Evolutionary conservation across 1,284 basidiomycete genomes (phyloP).

Genomic region (Abortiporus biennis): DNA sequence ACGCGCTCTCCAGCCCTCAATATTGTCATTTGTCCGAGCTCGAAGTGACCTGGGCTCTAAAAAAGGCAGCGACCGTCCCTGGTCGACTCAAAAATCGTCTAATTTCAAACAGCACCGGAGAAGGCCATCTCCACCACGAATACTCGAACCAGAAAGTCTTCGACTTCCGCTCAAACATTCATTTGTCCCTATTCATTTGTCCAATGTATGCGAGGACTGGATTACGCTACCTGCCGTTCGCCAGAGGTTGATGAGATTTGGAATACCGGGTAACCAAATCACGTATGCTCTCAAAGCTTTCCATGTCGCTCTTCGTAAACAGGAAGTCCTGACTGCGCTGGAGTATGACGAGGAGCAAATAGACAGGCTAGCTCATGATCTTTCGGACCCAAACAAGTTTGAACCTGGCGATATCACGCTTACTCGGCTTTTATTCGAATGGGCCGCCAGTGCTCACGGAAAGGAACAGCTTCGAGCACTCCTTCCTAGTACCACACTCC

Average conservation of each 20-base stretch:
- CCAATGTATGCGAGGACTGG: too few relatives aligned
- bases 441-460: slow-evolving; percentile 34
- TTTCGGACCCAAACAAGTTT: slow-evolving; percentile 16
- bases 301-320: slow-evolving; percentile 23
- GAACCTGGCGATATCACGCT: slow-evolving; percentile 25
- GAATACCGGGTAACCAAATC: slow-evolving; percentile 31
- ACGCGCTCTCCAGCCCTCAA: too few relatives aligned
- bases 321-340: slow-evolving; percentile 27
- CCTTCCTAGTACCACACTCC: slow-evolving; percentile 26
- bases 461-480: slow-evolving; percentile 18
- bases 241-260: slow-evolving; percentile 35
- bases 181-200: too few relatives aligned
- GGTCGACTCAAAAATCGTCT: too few relatives aligned
- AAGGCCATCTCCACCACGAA: too few relatives aligned
- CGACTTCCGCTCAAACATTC: too few relatives aligned
- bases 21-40: too few relatives aligned
- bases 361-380: slow-evolving; percentile 19
- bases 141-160: too few relatives aligned
- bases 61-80: too few relatives aligned
- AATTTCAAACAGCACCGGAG: too few relatives aligned
- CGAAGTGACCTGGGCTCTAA: too few relatives aligned
- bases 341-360: slow-evolving; percentile 31
- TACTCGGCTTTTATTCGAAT: slow-evolving; percentile 41
- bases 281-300: slow-evolving; percentile 31
- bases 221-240: slow-evolving; percentile 19